Evolutionary conservation across 345 rosid genomes (phyloP).

Genomic region (Zanthoxylum bungeanum): DNA sequence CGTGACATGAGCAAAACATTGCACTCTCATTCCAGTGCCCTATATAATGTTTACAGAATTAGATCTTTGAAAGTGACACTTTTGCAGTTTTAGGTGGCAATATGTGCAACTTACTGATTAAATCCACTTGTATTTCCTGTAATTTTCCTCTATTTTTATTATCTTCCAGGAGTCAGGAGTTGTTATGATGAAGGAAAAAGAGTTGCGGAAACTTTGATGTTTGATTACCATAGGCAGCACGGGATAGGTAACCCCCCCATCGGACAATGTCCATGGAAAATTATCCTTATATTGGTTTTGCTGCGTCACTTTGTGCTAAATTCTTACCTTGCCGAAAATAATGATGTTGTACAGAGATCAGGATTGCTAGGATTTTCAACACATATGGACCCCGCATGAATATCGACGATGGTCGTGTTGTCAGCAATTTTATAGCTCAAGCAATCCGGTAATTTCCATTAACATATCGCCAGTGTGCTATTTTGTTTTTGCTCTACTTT

Average conservation of each 20-base stretch:
- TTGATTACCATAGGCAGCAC: slow-evolving; percentile 92
- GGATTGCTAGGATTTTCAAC: slow-evolving; percentile 92
- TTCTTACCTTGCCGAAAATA: background rate
- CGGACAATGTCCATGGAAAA: background rate
- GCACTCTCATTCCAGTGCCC: background rate
- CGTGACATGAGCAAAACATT: background rate
- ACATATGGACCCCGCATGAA: slow-evolving; percentile 98
- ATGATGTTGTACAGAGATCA: slow-evolving; percentile 43
- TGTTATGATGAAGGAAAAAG: slow-evolving; percentile 97
- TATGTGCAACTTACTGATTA: background rate
- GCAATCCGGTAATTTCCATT: slow-evolving; percentile 61
- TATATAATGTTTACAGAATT: background rate
- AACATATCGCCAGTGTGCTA: background rate
- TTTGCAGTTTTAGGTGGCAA: background rate
- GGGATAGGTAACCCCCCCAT: slow-evolving; percentile 60
- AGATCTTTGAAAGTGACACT: background rate
- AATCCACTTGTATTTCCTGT: background rate
- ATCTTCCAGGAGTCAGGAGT: slow-evolving; percentile 70
- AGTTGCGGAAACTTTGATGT: slow-evolving; percentile 93
- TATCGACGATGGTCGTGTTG: slow-evolving; percentile 95
- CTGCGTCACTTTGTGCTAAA: background rate
- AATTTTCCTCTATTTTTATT: background rate
- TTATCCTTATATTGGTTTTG: background rate
- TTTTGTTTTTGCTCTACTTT: background rate
- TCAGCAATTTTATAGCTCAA: slow-evolving; percentile 96